Evolutionary conservation across 1,284 basidiomycete genomes (phyloP).

Genomic region (Heterobasidion annosum): DNA sequence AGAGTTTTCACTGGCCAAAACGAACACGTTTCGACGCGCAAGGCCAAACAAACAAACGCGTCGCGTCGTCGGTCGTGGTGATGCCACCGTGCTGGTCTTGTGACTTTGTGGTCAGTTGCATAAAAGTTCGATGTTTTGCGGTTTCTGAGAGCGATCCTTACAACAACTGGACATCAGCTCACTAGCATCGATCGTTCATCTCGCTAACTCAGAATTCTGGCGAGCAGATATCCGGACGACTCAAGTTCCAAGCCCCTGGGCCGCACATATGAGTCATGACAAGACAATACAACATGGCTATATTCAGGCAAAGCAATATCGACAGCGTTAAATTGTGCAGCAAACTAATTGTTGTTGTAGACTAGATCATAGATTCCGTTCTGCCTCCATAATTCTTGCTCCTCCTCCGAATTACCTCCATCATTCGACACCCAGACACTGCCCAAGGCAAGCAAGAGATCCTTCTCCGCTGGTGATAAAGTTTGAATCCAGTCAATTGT

Average conservation of each 20-base stretch:
- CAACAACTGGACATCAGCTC: too few species aligned
- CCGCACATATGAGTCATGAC: too few species aligned
- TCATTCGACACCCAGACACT: not conserved
- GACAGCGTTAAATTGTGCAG: too few species aligned
- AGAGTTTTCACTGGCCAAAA: not conserved
- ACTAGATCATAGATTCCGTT: not conserved
- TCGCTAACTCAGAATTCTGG: too few species aligned
- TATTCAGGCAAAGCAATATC: too few species aligned
- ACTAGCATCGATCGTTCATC: too few species aligned
- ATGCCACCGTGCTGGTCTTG: constrained; percentile 3
- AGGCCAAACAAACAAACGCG: constrained; percentile 9
- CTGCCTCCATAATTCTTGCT: not conserved
- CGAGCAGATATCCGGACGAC: too few species aligned
- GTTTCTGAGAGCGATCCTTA: too few species aligned
- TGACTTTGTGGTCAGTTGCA: not conserved
- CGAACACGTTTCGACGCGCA: not conserved
- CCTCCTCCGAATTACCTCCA: not conserved
- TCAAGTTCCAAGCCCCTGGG: too few species aligned
- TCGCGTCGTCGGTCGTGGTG: constrained; percentile 1
- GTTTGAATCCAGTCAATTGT: not conserved
- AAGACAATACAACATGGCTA: too few species aligned
- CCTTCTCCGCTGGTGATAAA: constrained; percentile 8
- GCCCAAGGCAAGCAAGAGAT: not conserved
- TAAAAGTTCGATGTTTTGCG: not conserved
- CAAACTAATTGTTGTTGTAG: too few species aligned